Evolutionary conservation across 805 yeast species (phyloP), one percentile per base, ranked within the genome.

Genomic region (Hanseniaspora clermontiae): DNA sequence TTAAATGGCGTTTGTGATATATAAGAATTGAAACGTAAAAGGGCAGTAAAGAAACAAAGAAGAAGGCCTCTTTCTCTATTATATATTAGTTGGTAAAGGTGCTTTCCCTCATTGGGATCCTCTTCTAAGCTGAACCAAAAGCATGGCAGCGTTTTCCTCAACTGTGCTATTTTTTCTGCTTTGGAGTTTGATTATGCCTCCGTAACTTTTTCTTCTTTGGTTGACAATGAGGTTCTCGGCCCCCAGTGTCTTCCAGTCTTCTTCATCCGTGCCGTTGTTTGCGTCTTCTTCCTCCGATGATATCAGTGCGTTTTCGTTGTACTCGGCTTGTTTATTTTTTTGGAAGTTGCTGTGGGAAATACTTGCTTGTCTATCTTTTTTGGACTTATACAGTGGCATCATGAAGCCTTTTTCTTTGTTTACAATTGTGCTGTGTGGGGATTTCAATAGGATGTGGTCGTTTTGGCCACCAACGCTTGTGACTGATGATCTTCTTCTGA

Each of bases 221-320:
- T 38, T 36, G 7, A 32, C 12, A 6, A 46, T 17, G 8, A 88
- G 71, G 45, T 79, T 72, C 40, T 78, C 83, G 0, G 96, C 89
- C 0, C 97, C 97, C 55, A 90, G 83, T 0, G 88, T 72, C 60
- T 82, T 85, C 98, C 98, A 91, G 69, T 91, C 97, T 69, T 91
- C 98, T 65, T 91, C 97, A 68, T 91, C 98, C 0, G 98, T 91
- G 64, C 87, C 95, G 46, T 82, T 77, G 53, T 68, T 72, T 24
- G 63, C 40, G 9, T 55, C 50, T 29, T 43, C 47, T n/a, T 53
- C 57, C 9, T 48, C 48, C 3, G 57, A 49, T 8, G 52, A 53
- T 17, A 46, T 49, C 31, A 53, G 37, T 2, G 51, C 57, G 9
- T 51, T 51, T 27, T 43, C 51, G 31, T 47, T 58, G 27, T 50